Percentiles rank a stretch among this genome's conserved stretches.
phyloP scores from a whole-genome alignment of 2,329 filamentous ascomycete species.

The Pseudophaeomoniella oleicola region DNA sequence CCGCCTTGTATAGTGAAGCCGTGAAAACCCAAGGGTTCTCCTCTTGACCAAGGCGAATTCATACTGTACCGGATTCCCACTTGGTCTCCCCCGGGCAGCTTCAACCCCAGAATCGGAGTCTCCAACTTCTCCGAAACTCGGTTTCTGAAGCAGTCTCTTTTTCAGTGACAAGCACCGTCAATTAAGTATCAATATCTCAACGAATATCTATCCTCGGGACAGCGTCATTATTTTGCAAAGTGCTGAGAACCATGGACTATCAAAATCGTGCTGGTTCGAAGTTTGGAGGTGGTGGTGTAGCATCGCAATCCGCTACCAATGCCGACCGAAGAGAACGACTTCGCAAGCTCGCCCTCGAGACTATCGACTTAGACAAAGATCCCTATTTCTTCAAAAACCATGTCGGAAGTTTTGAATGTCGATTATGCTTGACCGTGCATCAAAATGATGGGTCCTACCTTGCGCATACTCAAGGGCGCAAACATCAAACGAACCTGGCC shows the following conservation, averaged over 20 bases:
- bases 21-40: too few relatives aligned
- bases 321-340: constrained; percentile 94
- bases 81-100: too few relatives aligned
- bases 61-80: too few relatives aligned
- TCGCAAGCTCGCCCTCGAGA: constrained; percentile 94
- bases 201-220: too few relatives aligned
- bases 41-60: too few relatives aligned
- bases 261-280: constrained; percentile 94
- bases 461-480: constrained; percentile 93
- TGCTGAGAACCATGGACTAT: too few relatives aligned
- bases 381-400: constrained; percentile 99
- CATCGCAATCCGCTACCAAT: constrained; percentile 84
- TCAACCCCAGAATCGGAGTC: too few relatives aligned
- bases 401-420: constrained; percentile 93
- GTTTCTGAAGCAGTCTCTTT: too few relatives aligned
- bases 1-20: not conserved
- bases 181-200: too few relatives aligned
- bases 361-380: constrained; percentile 98
- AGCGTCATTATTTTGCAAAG: too few relatives aligned
- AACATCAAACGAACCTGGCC: constrained; percentile 96
- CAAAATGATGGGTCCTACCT: constrained; percentile 99
- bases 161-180: too few relatives aligned
- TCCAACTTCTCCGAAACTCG: too few relatives aligned
- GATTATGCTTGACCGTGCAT: constrained; percentile 91
- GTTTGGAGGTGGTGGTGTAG: constrained; percentile 93